These are phyloP conservation scores for Emergomyces pasteurianus DNA, from an alignment of 2,329 filamentous ascomycete genomes.

Conservation along the genomic window DNA sequence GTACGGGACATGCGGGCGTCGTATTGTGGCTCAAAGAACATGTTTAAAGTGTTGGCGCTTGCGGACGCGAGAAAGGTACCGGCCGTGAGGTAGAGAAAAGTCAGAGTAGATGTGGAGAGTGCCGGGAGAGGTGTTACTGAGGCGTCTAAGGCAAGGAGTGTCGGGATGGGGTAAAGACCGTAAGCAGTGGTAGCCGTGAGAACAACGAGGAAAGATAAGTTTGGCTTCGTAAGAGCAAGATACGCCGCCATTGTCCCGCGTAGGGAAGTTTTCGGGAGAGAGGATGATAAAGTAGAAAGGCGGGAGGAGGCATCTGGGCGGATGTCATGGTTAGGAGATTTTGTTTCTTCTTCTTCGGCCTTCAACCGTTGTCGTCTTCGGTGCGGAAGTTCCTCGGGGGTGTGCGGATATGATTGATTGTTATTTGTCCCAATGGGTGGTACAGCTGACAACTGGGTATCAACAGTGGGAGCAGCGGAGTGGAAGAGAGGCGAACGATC, in stretches of 20 bases:
- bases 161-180: constrained; percentile 82
- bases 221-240: constrained; percentile 88
- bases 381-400: constrained; percentile 28
- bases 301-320: constrained; percentile 51
- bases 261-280: constrained; percentile 44
- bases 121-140: constrained; percentile 47
- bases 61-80: constrained; percentile 84
- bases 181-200: constrained; percentile 86
- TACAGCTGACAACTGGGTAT: neutral
- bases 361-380: constrained; percentile 33
- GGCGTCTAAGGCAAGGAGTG: constrained; percentile 72
- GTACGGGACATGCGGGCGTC: constrained; percentile 93
- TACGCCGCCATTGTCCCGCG: constrained; percentile 64
- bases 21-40: constrained; percentile 85
- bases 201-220: constrained; percentile 80
- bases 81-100: constrained; percentile 78
- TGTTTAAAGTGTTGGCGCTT: constrained; percentile 88
- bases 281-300: constrained; percentile 45
- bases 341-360: constrained; percentile 16
- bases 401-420: neutral
- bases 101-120: constrained; percentile 64
- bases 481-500: constrained; percentile 13
- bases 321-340: constrained; percentile 24
- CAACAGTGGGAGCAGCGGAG: constrained; percentile 8
- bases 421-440: neutral